Base-by-base conservation (phyloP, 805 yeast species). In the Myxozyma udenii region DNA sequence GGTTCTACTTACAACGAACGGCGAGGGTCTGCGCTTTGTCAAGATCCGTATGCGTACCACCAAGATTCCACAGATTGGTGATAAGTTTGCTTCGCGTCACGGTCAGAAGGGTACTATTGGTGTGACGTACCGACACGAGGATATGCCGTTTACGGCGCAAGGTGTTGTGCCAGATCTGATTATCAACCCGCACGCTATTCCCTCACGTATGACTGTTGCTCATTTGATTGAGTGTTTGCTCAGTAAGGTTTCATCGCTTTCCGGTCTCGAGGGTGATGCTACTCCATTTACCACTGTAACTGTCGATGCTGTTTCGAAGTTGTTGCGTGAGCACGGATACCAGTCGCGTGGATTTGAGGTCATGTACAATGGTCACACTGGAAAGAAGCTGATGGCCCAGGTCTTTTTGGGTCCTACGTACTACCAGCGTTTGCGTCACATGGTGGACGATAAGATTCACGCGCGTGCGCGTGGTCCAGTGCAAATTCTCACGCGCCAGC, bases 21-120 rank as follows among this genome's bases (percentile, higher is more conserved):
- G 95, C 66, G 99, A 93, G 71, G 99, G 99, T 58, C 79, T 95
- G 71, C 87, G 90, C 66, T 95, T 93, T 63, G 98, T 93, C 47
- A 93, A 93, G 74, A 98, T 93, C 43, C 83, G 99, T 74, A 93
- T 95, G 88, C 87, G 99, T 78, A 93, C 98, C 1, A 93, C 99
- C 3, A 93, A 95, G 73, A 79, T 91, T 42, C 99, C 99, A 11
- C 99, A 93, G 73, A 91, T 93, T 72, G 99, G 99, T 72, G 99
- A 93, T 73, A 93, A 93, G 73, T 93, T 93, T 73, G 98, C 99
- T 4, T 91, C 98, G 38, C 87, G 98, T 75, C 98, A 93, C 78
- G 99, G 99, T 70, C 99, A 93, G 74, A 93, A 93, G 76, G 99
- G 99, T 84, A 93, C 98, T 19, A 90, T 93, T 71, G 99, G 99